Base-by-base conservation (phyloP, 345 rosid genomes). In the Sonneratia caseolaris region DNA sequence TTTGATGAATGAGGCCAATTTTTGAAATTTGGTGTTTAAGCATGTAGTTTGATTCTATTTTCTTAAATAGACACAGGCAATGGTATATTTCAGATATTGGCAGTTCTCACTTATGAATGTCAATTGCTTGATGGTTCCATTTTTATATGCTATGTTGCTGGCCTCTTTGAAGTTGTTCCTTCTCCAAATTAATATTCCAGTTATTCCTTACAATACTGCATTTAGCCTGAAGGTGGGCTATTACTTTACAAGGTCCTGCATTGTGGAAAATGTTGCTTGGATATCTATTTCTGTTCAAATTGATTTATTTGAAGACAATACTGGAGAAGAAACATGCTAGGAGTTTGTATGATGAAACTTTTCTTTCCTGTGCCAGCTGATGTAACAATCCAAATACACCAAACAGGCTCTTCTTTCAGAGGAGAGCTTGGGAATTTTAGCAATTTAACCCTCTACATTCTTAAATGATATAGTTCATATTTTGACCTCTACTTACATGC, bases 401-500 rank as follows among this genome's bases (percentile, higher is more conserved):
- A 57, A 22, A n/a, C 64, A 57, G 32, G 64, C 32, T 57, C 37
- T 37, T 27, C 38, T 35, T 62, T 62, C 38, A 12, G 14, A 62
- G 27, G 38, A 62, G 14, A 27, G 7, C 19, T 3, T 62, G 38
- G 66, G 66, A 13, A 14, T n/a, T 7, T 32, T 62, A 10, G 38
- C 7, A 9, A 21, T 37, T 40, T 12, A 68, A 45, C 42, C 66
- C 35, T 37, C 10, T 11, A 22, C 37, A n/a, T 16, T 22, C 36
- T 55, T 42, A 19, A 56, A 70, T n/a, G 45, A 35, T 42, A 15
- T 67, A 10, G 62, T 36, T n/a, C 36, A 22, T 42, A 59, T 75
- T n/a, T 69, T 19, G 36, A 22, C 42, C 18, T 79, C 68, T 19
- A 22, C 40, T 19, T 3, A 1, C 19, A 76, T 81, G 81, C 78